phyloP scores from a whole-genome alignment of 805 yeast species.

The Barnettozyma wickerhamii region DNA sequence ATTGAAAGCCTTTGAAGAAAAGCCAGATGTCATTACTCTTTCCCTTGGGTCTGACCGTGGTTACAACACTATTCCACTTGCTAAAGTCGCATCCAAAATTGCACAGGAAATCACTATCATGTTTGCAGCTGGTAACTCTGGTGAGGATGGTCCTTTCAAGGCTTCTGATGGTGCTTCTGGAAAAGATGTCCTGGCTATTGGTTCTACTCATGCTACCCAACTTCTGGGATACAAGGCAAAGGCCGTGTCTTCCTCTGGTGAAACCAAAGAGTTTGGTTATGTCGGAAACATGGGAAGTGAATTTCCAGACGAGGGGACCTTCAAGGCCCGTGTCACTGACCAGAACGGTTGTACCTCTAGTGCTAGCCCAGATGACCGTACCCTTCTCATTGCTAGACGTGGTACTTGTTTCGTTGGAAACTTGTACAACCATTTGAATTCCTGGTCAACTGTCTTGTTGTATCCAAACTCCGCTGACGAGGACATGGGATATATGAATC shows the following conservation, averaged over 20 bases:
- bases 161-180: slow-evolving; percentile 16
- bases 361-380: not conserved
- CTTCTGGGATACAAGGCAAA: slow-evolving; percentile 6
- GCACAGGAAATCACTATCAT: slow-evolving; percentile 11
- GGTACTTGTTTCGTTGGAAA: slow-evolving; percentile 5
- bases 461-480: slow-evolving; percentile 1
- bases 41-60: slow-evolving; percentile 15
- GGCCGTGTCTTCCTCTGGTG: slow-evolving; percentile 10
- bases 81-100: slow-evolving; percentile 10
- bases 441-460: not conserved
- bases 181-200: slow-evolving; percentile 12
- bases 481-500: not conserved
- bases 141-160: slow-evolving; percentile 10
- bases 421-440: too few species aligned
- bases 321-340: not conserved
- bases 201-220: slow-evolving; percentile 12
- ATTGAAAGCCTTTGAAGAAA: slow-evolving; percentile 14
- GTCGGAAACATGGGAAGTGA: slow-evolving; percentile 4
- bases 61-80: slow-evolving; percentile 12
- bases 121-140: slow-evolving; percentile 18
- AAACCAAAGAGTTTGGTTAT: slow-evolving; percentile 7
- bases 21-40: slow-evolving; percentile 12
- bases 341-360: slow-evolving; percentile 6
- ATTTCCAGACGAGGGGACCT: slow-evolving; percentile 5
- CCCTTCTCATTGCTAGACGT: slow-evolving; percentile 5